Percentiles rank a stretch among this genome's conserved stretches.
These are phyloP conservation scores for Alnus rubra DNA, from an alignment of 306 rosid genomes.

Conservation along the genomic window DNA sequence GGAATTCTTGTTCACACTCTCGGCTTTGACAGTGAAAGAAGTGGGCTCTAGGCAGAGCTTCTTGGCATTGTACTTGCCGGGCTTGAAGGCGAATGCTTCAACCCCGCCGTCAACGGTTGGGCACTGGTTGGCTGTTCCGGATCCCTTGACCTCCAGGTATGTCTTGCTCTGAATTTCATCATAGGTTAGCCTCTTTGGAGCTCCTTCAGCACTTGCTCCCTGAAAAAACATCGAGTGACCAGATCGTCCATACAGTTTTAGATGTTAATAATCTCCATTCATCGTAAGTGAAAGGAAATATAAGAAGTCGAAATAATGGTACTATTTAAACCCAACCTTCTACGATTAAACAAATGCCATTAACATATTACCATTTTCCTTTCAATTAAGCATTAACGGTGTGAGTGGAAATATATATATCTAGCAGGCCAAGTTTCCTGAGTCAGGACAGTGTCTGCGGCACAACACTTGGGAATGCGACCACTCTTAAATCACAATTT, in stretches of 20 bases:
- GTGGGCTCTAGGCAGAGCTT: constrained; percentile 90
- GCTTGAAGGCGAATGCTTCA: constrained; percentile 69
- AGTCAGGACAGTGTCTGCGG: no score
- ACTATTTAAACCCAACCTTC: no score
- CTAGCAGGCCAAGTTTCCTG: no score
- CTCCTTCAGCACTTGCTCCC: constrained; percentile 96
- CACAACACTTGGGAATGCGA: no score
- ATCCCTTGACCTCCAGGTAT: constrained; percentile 87
- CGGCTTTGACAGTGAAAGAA: constrained; percentile 95
- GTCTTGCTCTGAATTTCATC: constrained; percentile 98
- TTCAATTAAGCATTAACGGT: no score
- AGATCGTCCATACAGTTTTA: constrained; percentile 2
- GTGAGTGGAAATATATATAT: no score
- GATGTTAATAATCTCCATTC: constrained; percentile 3
- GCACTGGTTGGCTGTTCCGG: constrained; percentile 95
- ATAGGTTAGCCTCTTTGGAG: constrained; percentile 76
- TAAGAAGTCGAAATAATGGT: not conserved
- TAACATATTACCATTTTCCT: no score
- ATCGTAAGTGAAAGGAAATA: not conserved
- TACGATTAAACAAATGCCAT: not conserved
- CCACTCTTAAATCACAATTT: no score
- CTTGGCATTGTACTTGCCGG: constrained; percentile 81
- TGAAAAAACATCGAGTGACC: constrained; percentile 17
- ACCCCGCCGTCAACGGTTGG: constrained; percentile 89
- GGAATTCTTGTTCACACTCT: constrained; percentile 77